phyloP scores from a whole-genome alignment of 345 rosid genomes.

The Geranium rotundifolium region DNA sequence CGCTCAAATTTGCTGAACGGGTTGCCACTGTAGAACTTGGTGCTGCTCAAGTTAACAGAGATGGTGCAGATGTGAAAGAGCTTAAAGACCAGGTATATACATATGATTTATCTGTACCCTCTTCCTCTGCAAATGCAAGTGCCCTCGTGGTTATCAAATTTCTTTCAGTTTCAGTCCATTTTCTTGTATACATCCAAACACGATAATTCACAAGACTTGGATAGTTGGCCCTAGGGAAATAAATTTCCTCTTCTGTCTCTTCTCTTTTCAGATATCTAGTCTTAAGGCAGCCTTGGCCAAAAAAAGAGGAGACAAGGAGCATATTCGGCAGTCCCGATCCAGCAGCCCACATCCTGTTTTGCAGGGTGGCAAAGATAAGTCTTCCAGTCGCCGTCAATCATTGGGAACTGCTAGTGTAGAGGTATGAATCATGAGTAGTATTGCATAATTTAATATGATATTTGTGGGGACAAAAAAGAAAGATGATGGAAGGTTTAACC shows the following conservation, averaged over 20 bases:
- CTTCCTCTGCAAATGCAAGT: not conserved
- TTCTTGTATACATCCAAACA: not conserved
- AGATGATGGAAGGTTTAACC: not conserved
- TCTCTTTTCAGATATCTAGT: slow-evolving; percentile 44
- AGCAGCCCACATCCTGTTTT: slow-evolving; percentile 33
- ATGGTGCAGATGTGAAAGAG: slow-evolving; percentile 64
- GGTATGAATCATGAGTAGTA: not conserved
- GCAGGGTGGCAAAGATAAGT: slow-evolving; percentile 33
- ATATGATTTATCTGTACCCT: no score
- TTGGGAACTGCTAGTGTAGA: slow-evolving; percentile 28
- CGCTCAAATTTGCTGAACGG: slow-evolving; percentile 93
- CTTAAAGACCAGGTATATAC: slow-evolving; percentile 67
- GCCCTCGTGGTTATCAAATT: not conserved
- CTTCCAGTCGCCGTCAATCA: slow-evolving; percentile 31
- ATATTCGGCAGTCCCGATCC: slow-evolving; percentile 23
- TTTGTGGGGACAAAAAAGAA: not conserved
- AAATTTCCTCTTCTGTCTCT: not conserved
- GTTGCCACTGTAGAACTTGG: slow-evolving; percentile 95
- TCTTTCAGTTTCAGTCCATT: no score
- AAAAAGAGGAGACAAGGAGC: slow-evolving; percentile 42
- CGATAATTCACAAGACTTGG: not conserved
- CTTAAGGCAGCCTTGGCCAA: slow-evolving; percentile 62
- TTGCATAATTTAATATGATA: not conserved
- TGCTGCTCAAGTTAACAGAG: slow-evolving; percentile 83
- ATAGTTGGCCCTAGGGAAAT: not conserved